Conservation (phyloP, 2,329 filamentous ascomycete species). For the Bipolaris gigantea region DNA sequence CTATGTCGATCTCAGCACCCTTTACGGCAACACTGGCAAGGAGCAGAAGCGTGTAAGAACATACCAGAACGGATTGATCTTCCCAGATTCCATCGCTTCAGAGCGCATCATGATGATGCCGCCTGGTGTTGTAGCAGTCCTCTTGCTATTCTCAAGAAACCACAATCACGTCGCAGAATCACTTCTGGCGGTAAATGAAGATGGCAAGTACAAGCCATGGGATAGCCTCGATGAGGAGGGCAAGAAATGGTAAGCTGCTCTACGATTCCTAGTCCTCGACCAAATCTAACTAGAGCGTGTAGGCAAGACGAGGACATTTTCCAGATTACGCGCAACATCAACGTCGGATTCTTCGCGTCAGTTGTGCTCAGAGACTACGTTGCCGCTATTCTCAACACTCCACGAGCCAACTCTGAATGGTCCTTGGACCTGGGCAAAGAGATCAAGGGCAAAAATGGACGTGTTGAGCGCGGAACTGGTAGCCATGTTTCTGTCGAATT, state of each 20-base stretch:
- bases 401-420: conserved; percentile 73
- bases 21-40: conserved; percentile 68
- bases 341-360: conserved; percentile 56
- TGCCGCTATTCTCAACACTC: conserved; percentile 73
- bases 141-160: conserved; percentile 70
- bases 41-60: conserved; percentile 67
- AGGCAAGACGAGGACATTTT: conserved; percentile 36
- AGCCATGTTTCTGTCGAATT: conserved; percentile 86
- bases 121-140: conserved; percentile 65
- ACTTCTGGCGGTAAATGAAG: conserved; percentile 79
- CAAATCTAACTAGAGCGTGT: conserved; percentile 10
- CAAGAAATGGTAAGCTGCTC: conserved; percentile 37
- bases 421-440: conserved; percentile 73
- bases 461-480: conserved; percentile 65
- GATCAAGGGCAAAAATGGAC: conserved; percentile 60
- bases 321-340: conserved; percentile 62
- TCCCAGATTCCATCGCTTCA: conserved; percentile 69
- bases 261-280: background rate
- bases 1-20: conserved; percentile 70
- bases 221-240: conserved; percentile 58
- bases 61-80: conserved; percentile 66
- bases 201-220: conserved; percentile 70
- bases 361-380: conserved; percentile 79
- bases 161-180: conserved; percentile 83
- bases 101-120: conserved; percentile 67